Base-by-base conservation (phyloP, 2,329 filamentous ascomycete genomes). In the Penicillium rolfsii region DNA sequence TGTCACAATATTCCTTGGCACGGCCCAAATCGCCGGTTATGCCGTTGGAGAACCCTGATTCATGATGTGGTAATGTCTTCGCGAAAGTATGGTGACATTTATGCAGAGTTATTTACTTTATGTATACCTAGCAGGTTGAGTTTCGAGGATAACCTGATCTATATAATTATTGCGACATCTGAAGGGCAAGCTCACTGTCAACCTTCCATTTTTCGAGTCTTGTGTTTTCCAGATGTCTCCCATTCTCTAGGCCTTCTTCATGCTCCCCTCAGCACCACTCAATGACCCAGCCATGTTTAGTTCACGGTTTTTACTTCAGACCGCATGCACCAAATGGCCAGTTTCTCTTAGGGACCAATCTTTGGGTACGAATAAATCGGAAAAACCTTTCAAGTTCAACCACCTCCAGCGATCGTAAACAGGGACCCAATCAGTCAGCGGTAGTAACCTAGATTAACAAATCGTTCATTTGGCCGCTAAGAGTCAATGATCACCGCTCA, bases 1-100 rank as follows among this genome's bases (percentile, higher is more conserved):
- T 40, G 38, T 22, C 22, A 28, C 22, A 41, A n/a, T 19, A 14
- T 54, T 8, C 28, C 52, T 54, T 54, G 52, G 52, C 52, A 45
- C 16, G 24, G 28, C n/a, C 5, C 4, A 4, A 14, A 50, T 6
- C 30, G 0, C 48, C 30, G n/a, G 2, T 33, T 33, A 33, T 11
- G 35, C 35, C 35, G 16, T 50, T 50, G 35, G n/a, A 30, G n/a
- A 50, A n/a, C 19, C 30, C 30, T 50, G 48, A 50, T 35, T 50
- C 35, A 50, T 33, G 46, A 33, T 50, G 16, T 22, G 48, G n/a
- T 30, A n/a, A 48, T 48, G 24, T 46, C 24, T 28, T 8, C 2
- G 26, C 30, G 16, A 14, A 48, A 48, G 7, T 41, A 4, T 22
- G 19, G 11, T 43, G 40, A 43, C 40, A 43, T 22, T n/a, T 2